Percentiles rank a stretch among this genome's conserved stretches.
phyloP scores from a whole-genome alignment of 768 basidiomycete species.

The Asterophora lycoperdoides region DNA sequence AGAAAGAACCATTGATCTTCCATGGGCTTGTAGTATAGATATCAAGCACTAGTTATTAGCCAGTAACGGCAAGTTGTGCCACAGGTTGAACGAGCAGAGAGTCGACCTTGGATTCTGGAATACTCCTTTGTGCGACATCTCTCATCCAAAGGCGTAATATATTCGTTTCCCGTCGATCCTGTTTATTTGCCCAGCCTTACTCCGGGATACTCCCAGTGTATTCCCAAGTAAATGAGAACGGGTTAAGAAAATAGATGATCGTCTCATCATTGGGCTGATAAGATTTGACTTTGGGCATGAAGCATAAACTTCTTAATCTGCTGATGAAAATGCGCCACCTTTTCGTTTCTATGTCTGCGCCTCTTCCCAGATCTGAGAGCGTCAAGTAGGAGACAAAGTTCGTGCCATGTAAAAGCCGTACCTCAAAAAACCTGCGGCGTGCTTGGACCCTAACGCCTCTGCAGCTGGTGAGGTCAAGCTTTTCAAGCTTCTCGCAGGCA shows the following conservation, averaged over 20 bases:
- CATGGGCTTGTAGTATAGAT: too few species aligned
- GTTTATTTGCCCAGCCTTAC: background rate
- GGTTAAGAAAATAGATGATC: background rate
- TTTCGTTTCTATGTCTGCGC: conserved; percentile 1
- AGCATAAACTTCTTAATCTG: too few species aligned
- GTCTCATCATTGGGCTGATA: background rate
- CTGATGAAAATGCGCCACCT: background rate
- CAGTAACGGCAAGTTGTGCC: too few species aligned
- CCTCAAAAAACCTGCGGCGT: conserved; percentile 66
- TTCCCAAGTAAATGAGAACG: conserved; percentile 25
- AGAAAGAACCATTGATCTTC: too few species aligned
- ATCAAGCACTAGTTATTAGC: too few species aligned
- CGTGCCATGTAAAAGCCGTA: conserved; percentile 14
- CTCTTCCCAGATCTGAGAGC: conserved; percentile 30
- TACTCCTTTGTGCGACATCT: too few species aligned
- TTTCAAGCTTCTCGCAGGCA: conserved; percentile 46
- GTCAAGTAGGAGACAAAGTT: background rate
- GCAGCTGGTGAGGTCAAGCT: conserved; percentile 65
- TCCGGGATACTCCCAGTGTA: conserved; percentile 44
- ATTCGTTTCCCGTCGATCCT: background rate
- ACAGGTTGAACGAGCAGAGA: too few species aligned
- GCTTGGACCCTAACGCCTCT: conserved; percentile 56
- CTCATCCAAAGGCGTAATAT: too few species aligned
- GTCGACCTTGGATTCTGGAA: too few species aligned
- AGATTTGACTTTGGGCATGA: background rate